Percentiles rank a stretch among this genome's conserved stretches.
These are phyloP conservation scores for Coprinellus aureogranulatus DNA, from an alignment of 768 basidiomycete species.

Conservation along the genomic window DNA sequence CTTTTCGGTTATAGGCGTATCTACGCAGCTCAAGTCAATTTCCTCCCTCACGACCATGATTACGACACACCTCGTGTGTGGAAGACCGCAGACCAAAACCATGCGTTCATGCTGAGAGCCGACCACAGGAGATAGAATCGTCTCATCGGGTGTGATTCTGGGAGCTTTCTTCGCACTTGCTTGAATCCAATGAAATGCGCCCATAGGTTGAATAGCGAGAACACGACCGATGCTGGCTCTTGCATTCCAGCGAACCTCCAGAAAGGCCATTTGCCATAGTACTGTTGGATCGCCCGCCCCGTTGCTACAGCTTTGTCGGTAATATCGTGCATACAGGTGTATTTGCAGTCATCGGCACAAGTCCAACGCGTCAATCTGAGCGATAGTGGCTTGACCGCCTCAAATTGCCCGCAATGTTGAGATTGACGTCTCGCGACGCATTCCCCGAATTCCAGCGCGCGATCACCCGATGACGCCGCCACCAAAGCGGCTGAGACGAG, in stretches of 20 bases:
- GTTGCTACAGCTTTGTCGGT: conserved; percentile 52
- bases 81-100: conserved; percentile 90
- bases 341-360: conserved; percentile 85
- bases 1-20: conserved; percentile 80
- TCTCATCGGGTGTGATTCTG: conserved; percentile 65
- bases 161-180: conserved; percentile 45
- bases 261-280: conserved; percentile 98
- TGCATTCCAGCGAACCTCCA: conserved; percentile 86
- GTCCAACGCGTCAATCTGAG: conserved; percentile 80
- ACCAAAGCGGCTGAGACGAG: neutral
- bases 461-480: conserved; percentile 63
- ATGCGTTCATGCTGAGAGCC: conserved; percentile 77
- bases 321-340: conserved; percentile 80
- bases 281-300: conserved; percentile 62
- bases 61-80: conserved; percentile 78
- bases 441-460: conserved; percentile 46
- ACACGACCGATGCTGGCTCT: conserved; percentile 89
- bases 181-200: conserved; percentile 64
- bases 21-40: conserved; percentile 36
- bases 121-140: conserved; percentile 66
- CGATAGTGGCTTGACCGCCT: conserved; percentile 41
- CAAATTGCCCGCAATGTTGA: conserved; percentile 37
- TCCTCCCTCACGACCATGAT: neutral
- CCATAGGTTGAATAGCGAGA: conserved; percentile 84
- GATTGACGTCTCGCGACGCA: conserved; percentile 49